Conservation (phyloP, 2,329 filamentous ascomycete species). For the Colletotrichum spaethianum region DNA sequence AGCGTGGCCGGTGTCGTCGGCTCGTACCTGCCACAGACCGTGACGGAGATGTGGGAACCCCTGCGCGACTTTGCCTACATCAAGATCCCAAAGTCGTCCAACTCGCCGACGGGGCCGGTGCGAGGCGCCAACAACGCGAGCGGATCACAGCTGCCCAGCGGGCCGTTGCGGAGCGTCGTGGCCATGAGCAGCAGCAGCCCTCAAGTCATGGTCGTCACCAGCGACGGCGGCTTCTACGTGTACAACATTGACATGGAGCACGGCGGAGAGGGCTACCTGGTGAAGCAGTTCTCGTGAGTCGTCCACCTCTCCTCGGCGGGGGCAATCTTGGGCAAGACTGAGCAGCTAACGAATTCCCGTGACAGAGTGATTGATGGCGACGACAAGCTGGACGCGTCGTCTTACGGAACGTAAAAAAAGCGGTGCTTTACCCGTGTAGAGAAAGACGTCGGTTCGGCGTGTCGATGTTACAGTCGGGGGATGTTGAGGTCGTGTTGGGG, state of each 20-base stretch:
- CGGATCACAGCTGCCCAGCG: conserved; percentile 45
- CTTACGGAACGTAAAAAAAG: conserved; percentile 54
- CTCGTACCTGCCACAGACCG: conserved; percentile 91
- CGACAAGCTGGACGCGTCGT: conserved; percentile 67
- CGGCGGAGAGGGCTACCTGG: conserved; percentile 91
- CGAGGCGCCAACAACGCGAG: conserved; percentile 21
- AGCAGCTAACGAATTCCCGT: conserved; percentile 15
- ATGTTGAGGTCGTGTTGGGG: not conserved
- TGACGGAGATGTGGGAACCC: conserved; percentile 98
- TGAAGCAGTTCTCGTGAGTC: conserved; percentile 93
- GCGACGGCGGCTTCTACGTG: conserved; percentile 93
- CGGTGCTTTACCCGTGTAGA: not conserved
- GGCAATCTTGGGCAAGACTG: not conserved
- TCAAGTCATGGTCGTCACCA: conserved; percentile 98
- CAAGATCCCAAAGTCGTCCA: conserved; percentile 80
- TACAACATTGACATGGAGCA: conserved; percentile 96
- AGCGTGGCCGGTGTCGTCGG: conserved; percentile 91
- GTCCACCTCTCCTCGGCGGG: not conserved
- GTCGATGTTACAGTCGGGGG: not conserved
- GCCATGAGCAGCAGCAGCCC: conserved; percentile 96
- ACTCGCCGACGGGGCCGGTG: conserved; percentile 46
- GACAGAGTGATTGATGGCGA: conserved; percentile 68
- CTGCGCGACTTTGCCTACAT: conserved; percentile 96
- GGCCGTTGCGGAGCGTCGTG: conserved; percentile 88
- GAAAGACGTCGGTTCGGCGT: not conserved